Evolutionary conservation across 768 basidiomycete genomes (phyloP), one percentile per base, ranked within the genome.

Genomic region (Boletus patriciae): DNA sequence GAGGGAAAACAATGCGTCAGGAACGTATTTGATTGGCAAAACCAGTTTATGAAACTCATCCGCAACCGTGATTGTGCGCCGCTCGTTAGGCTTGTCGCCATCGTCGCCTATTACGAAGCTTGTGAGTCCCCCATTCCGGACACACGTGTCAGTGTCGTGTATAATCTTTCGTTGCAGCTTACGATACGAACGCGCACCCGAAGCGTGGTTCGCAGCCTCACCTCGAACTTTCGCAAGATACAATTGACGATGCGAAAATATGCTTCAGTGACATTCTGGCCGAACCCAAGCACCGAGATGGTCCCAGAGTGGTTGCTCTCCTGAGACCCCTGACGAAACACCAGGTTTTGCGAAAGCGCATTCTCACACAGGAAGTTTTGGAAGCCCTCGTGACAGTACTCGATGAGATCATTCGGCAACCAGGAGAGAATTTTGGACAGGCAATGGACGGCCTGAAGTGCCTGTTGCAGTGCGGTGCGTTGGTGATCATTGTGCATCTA

Each of bases 361-460:
- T 68, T 37, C 64, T 68, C 33, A 60, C 62, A 3, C 1, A 21
- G 0, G 58, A 66, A 0, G 49, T 66, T 6, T 31, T 66, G 36
- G 29, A 59, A 1, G 54, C 12, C 5, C 47, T 68, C 13, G 38
- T 68, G 29, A 6, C n/a, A 2, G 37, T 66, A 18, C 49, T 68
- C 5, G 67, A 69, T 45, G 11, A 0, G 23, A 60, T 59, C 13
- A 8, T 66, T 21, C 9, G 3, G 1, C 43, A 47, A 27, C 33
- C 29, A 0, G 53, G 19, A 13, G 44, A 38, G 4, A 59, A 56
- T 34, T 64, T 69, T 27, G 46, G 49, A 23, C 64, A 60, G 34
- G 67, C 54, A 19, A 68, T 68, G 66, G 60, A 66, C 4, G 58
- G 64, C n/a, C 37, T 68, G 43, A 56, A 18, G 9, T 61, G 57